Base-by-base conservation (phyloP, 768 basidiomycete genomes). In the Suillus weaverae region DNA sequence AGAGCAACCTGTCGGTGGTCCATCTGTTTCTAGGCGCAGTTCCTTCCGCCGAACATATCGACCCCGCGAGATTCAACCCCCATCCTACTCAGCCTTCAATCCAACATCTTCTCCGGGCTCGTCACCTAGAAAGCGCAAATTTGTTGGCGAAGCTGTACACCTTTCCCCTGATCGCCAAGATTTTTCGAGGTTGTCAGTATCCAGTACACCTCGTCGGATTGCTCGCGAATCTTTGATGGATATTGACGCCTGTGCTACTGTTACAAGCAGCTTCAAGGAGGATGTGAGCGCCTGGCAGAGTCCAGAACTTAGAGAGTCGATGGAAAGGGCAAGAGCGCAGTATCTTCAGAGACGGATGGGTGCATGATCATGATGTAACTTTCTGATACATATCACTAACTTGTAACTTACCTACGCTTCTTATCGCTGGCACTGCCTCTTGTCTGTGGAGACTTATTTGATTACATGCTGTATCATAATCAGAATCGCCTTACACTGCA, bases 221-320 rank as follows among this genome's bases (percentile, higher is more conserved):
- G 60, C 36, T 57, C 73, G 78, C 20, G 81, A 77, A 1, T 67
- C 65, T 39, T 81, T 81, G 2, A 71, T 74, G 43, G 81, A 83
- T 26, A 73, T 77, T 6, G 77, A 76, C 35, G 35, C 68, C 20
- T 69, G 71, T 8, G 64, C 71, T 4, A 54, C 70, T 33, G 66
- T 72, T 32, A 53, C 35, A 48, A 69, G 65, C 26, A 76, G 71
- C 69, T 72, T 74, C 33, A 73, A 66, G 63, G 89, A 88, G 68
- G 85, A 86, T 59, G 78, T 81, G 51, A 70, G 69, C 36, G 67
- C 78, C 10, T 89, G 85, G 83, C 80, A 85, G 73, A 91, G 88
- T 71, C 82, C 86, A 1, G 87, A 89, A 78, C 71, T 93, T 44
- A 81, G 84, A 63, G 88, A 89, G 76, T 84, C 82, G 33, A 93